A percentile compares a stretch with the other conserved stretches of the same genome.
phyloP scores from a whole-genome alignment of 345 rosid species.

The Aegle marmelos region DNA sequence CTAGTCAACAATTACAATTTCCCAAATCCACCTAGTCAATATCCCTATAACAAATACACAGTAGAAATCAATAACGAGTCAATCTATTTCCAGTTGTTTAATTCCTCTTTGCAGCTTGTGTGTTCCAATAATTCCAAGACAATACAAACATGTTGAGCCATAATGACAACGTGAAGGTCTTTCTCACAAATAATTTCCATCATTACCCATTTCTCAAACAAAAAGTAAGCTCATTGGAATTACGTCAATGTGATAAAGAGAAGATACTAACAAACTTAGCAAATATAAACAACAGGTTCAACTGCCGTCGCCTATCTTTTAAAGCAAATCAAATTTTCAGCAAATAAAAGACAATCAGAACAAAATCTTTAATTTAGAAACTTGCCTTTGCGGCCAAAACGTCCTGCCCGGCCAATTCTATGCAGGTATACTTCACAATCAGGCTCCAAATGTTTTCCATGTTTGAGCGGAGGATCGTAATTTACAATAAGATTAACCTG shows the following conservation, averaged over 20 bases:
- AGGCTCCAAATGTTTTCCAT: slow-evolving; percentile 50
- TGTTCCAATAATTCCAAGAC: neutral
- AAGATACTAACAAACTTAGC: neutral
- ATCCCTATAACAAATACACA: neutral
- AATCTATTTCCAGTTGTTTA: neutral
- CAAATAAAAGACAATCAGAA: neutral
- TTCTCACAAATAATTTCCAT: neutral
- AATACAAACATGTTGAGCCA: neutral
- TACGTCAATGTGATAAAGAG: neutral
- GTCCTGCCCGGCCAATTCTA: slow-evolving; percentile 96
- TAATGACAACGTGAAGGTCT: neutral
- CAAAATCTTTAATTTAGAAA: neutral
- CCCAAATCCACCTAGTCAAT: neutral
- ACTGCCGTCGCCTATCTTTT: neutral
- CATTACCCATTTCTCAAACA: neutral
- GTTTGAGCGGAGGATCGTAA: slow-evolving; percentile 74
- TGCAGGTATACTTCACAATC: slow-evolving; percentile 90
- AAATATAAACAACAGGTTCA: neutral
- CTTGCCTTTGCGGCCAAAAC: slow-evolving; percentile 89
- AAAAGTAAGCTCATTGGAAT: neutral
- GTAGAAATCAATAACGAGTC: neutral
- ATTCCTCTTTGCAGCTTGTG: neutral
- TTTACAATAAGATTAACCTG: slow-evolving; percentile 92
- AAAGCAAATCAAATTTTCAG: neutral
- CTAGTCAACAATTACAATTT: neutral